Evolutionary conservation across 148 eudicot genomes (phyloP).

Genomic region (Cornus controversa): DNA sequence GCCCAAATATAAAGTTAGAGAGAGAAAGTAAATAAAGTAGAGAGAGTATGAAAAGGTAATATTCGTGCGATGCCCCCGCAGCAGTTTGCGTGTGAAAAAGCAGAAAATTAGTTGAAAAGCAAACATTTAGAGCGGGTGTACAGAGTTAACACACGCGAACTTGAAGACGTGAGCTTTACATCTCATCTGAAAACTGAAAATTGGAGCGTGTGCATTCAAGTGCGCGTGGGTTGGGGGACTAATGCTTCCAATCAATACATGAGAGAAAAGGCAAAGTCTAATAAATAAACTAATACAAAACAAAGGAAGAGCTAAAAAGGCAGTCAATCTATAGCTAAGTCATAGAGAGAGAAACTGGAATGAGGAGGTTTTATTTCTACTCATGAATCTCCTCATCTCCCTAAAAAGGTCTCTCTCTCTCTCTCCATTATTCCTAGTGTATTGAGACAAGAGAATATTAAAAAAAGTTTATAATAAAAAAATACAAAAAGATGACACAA

Average conservation of each 20-base stretch:
- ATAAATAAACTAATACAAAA: neutral
- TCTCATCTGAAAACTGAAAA: too few relatives aligned
- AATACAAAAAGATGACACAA: constrained; percentile 11
- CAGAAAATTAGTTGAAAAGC: constrained; percentile 35
- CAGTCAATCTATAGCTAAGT: constrained; percentile 15
- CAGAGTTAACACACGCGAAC: neutral
- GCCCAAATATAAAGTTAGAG: neutral
- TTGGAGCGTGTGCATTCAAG: too few relatives aligned
- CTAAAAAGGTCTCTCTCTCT: constrained; percentile 18
- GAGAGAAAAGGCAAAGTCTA: neutral
- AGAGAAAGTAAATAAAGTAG: neutral
- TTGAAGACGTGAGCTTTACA: neutral
- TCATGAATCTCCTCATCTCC: constrained; percentile 23
- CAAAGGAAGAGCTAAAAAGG: constrained; percentile 23
- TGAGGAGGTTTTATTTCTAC: constrained; percentile 7
- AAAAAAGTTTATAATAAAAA: neutral
- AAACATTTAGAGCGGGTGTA: too few relatives aligned
- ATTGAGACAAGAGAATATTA: neutral
- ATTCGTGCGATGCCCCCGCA: constrained; percentile 51
- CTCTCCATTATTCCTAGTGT: neutral
- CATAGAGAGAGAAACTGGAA: neutral
- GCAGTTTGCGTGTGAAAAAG: constrained; percentile 52
- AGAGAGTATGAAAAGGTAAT: constrained; percentile 36
- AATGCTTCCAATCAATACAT: too few relatives aligned
- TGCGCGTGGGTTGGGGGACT: too few relatives aligned